phyloP scores from a whole-genome alignment of 2,329 filamentous ascomycete genomes.

The Amphichorda felina region DNA sequence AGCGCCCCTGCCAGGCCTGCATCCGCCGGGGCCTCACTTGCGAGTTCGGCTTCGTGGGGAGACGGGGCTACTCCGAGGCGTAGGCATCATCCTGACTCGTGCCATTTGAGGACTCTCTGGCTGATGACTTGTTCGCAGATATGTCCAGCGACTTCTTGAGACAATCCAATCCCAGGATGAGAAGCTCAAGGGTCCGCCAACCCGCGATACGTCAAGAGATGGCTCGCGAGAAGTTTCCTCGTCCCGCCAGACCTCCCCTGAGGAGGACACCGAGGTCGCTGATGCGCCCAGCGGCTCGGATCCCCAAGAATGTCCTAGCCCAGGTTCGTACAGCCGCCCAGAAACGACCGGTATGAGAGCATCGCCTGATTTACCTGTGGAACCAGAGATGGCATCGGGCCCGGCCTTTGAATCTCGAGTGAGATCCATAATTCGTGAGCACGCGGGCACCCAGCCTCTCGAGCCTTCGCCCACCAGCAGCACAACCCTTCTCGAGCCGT shows the following conservation, averaged over 20 bases:
- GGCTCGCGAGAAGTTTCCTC: background rate
- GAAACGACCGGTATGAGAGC: no score
- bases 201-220: no score
- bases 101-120: background rate
- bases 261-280: background rate
- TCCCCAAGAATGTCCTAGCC: background rate
- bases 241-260: background rate
- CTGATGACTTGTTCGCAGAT: slow-evolving; percentile 4
- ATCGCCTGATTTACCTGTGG: no score
- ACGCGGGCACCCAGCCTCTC: slow-evolving; percentile 4
- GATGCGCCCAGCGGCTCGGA: background rate
- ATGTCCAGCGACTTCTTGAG: slow-evolving; percentile 9
- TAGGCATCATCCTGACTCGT: slow-evolving; percentile 1
- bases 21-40: slow-evolving; percentile 11
- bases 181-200: background rate
- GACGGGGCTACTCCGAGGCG: slow-evolving; percentile 11
- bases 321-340: background rate
- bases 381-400: slow-evolving; percentile 7
- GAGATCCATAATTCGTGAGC: slow-evolving; percentile 9
- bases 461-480: slow-evolving; percentile 14
- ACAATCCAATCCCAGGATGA: slow-evolving; percentile 9
- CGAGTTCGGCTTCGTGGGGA: slow-evolving; percentile 9
- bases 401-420: slow-evolving; percentile 11
- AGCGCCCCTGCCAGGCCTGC: slow-evolving; percentile 12
- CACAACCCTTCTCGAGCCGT: slow-evolving; percentile 6